Evolutionary conservation across 352 stramenopile genomes (phyloP), one percentile per base, ranked within the genome.

Genomic region (Globisporangium rhizosaccharum): DNA sequence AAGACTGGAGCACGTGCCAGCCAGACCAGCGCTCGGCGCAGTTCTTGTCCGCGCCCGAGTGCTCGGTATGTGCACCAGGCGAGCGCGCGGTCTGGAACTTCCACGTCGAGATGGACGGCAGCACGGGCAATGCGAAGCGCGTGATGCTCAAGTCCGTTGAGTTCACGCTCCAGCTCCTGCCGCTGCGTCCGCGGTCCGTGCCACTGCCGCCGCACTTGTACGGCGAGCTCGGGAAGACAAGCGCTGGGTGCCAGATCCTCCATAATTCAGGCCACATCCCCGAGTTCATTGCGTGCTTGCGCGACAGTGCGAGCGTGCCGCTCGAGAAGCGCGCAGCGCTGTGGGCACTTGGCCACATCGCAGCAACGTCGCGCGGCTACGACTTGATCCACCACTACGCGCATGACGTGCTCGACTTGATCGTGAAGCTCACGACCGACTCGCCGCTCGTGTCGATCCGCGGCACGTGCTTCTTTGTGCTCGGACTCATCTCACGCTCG

Each of bases 1-100:
- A 96, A 53, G 86, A 96, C 62, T 96, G 86, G 86, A 96, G 84
- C 51, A 87, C 82, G 8, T 96, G 86, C 25, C 82, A 87, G 25
- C 86, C 86, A 20, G 86, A 95, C 37, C 86, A 95, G 61, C 83
- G 86, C 28, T 77, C 82, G 3, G 52, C 79, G 0, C 80, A 92
- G 54, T 88, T 80, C 55, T 66, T 96, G 20, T 66, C 66, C 12
- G 60, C 80, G 1, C 85, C 81, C 8, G 81, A 91, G 25, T 89
- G 82, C 28, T 94, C 82, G 4, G 41, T 96, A 3, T 96, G 86
- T 56, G 82, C 75, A 8, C 82, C 83, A 25, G 85, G 85, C 3
- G 86, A 96, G 59, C 84, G 86, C 44, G 85, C 82, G 12, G 79
- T 96, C 9, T 96, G 86, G 86, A 96, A 93, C 42, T 96, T 94